Conservation (phyloP, 1,284 basidiomycete genomes). For the Phlebopus sp. region DNA sequence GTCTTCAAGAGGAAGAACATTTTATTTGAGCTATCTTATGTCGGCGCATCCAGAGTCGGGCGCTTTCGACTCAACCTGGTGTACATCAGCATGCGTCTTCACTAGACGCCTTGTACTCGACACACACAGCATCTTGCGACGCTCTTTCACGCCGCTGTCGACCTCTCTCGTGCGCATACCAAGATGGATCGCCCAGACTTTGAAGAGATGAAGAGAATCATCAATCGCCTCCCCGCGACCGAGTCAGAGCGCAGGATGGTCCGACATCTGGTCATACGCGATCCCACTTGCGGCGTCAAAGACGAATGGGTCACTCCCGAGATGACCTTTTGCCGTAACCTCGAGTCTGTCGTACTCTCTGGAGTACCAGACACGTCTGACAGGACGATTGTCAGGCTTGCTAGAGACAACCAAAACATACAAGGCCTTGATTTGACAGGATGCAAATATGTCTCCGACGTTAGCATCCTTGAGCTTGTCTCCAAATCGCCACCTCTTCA, state of each 20-base stretch:
- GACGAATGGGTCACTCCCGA: constrained; percentile 66
- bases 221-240: constrained; percentile 48
- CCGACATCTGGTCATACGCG: constrained; percentile 52
- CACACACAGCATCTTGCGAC: constrained; percentile 7
- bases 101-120: background rate
- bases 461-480: constrained; percentile 70
- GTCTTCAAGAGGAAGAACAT: too few species aligned
- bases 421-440: constrained; percentile 78
- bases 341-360: constrained; percentile 74
- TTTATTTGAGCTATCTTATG: too few species aligned
- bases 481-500: constrained; percentile 65
- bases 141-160: background rate
- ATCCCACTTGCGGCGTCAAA: constrained; percentile 41
- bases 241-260: constrained; percentile 54
- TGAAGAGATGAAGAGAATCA: constrained; percentile 50
- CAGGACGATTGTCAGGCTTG: constrained; percentile 63
- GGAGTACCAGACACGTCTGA: constrained; percentile 69
- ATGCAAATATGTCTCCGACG: constrained; percentile 75
- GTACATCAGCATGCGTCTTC: background rate
- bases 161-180: background rate
- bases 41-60: too few species aligned
- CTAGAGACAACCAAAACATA: constrained; percentile 61
- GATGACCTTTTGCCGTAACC: constrained; percentile 60
- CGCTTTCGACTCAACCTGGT: background rate
- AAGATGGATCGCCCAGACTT: constrained; percentile 25